Conservation (phyloP, 345 rosid genomes). For the Salix caprea region DNA sequence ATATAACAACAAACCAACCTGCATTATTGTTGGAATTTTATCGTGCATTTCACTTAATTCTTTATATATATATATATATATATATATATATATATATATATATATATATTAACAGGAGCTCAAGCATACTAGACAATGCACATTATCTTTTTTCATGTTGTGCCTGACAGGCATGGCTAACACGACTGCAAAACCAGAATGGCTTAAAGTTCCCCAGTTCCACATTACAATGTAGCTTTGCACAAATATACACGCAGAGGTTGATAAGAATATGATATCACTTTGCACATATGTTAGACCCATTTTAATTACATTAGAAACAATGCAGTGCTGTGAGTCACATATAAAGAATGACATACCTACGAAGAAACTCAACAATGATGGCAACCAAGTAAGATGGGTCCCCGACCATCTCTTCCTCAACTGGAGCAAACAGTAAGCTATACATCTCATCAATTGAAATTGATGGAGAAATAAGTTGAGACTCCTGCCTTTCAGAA, state of each 20-base stretch:
- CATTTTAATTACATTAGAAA: neutral
- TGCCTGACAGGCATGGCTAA: neutral
- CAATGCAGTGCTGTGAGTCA: conserved; percentile 4
- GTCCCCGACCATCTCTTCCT: conserved; percentile 83
- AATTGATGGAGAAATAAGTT: conserved; percentile 69
- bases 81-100: too few species aligned
- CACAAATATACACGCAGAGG: neutral
- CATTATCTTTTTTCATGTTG: neutral
- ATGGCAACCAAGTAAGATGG: conserved; percentile 79
- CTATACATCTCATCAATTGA: conserved; percentile 93
- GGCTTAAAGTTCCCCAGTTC: neutral
- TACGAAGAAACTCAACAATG: conserved; percentile 76
- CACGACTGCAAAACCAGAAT: neutral
- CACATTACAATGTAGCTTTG: neutral
- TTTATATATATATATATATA: neutral
- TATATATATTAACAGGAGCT: neutral
- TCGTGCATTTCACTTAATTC: neutral
- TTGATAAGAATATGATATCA: neutral
- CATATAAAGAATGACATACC: conserved; percentile 41
- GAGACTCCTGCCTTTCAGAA: conserved; percentile 61
- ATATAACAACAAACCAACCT: neutral
- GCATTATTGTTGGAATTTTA: neutral
- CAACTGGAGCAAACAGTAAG: conserved; percentile 77
- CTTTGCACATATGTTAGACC: neutral
- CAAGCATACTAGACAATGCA: neutral